Conservation (phyloP, 1,139 yeast genomes). For the Sugiyamaella pinicola region DNA sequence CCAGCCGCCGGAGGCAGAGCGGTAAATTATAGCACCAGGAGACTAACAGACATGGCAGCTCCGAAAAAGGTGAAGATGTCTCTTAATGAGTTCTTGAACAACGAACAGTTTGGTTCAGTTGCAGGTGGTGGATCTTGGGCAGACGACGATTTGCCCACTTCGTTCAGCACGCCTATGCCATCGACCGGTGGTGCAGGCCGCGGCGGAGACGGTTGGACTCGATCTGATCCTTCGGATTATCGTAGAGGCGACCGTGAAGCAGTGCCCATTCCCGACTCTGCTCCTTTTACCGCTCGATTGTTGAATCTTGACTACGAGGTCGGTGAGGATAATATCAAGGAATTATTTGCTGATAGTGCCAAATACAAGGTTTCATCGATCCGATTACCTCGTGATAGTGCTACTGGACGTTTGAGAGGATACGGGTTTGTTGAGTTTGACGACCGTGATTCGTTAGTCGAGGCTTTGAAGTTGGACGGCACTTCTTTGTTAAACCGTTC, state of each 20-base stretch:
- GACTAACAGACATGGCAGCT: conserved; percentile 6
- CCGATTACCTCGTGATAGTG: conserved; percentile 63
- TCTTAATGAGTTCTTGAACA: conserved; percentile 53
- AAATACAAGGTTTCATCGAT: conserved; percentile 65
- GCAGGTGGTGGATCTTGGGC: conserved; percentile 36
- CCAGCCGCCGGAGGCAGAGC: too few species aligned
- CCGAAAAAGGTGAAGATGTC: conserved; percentile 60
- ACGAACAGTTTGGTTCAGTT: conserved; percentile 28
- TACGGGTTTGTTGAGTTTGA: conserved; percentile 86
- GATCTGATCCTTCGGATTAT: conserved; percentile 16
- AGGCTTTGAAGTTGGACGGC: conserved; percentile 70
- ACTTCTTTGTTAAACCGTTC: conserved; percentile 68
- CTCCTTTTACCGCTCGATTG: conserved; percentile 90
- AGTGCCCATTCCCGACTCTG: conserved; percentile 84
- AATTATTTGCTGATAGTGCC: conserved; percentile 56
- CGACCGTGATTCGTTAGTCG: conserved; percentile 69
- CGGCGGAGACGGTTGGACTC: conserved; percentile 20
- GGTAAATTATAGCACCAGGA: not conserved
- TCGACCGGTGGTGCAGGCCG: conserved; percentile 19
- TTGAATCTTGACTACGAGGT: conserved; percentile 86
- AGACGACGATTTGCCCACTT: conserved; percentile 34
- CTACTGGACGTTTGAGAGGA: conserved; percentile 67
- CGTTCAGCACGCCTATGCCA: conserved; percentile 24
- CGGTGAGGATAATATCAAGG: conserved; percentile 63
- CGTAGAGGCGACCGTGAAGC: conserved; percentile 49